These are phyloP conservation scores for Jamesozyma piceae DNA, from an alignment of 805 yeast genomes.

Conservation along the genomic window DNA sequence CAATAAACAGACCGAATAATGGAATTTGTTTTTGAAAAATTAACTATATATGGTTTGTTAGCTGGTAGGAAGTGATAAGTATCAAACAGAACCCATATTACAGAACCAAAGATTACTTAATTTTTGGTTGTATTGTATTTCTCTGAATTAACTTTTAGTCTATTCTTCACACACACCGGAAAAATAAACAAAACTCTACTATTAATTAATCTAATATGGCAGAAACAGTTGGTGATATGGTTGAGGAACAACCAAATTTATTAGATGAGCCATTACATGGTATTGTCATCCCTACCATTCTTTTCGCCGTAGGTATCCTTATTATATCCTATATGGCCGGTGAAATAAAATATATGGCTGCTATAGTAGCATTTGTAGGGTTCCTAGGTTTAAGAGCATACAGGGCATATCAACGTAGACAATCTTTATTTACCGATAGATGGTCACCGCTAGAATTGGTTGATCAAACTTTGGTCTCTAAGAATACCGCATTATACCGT, in stretches of 20 bases:
- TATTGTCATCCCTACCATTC: slow-evolving; percentile 56
- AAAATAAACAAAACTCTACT: too few species aligned
- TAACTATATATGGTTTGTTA: too few species aligned
- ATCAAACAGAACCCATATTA: too few species aligned
- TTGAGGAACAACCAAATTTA: slow-evolving; percentile 33
- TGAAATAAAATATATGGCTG: slow-evolving; percentile 26
- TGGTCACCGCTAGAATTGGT: slow-evolving; percentile 62
- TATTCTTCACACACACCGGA: too few species aligned
- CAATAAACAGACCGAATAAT: too few species aligned
- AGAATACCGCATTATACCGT: slow-evolving; percentile 62
- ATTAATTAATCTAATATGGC: neutral
- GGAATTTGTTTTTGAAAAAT: too few species aligned
- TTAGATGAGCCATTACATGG: slow-evolving; percentile 69
- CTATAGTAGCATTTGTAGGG: slow-evolving; percentile 33
- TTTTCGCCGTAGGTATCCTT: slow-evolving; percentile 51
- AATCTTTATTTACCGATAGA: slow-evolving; percentile 39
- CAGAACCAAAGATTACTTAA: too few species aligned
- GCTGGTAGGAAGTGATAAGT: too few species aligned
- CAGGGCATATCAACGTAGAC: slow-evolving; percentile 33
- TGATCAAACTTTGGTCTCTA: slow-evolving; percentile 65
- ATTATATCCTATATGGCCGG: slow-evolving; percentile 40
- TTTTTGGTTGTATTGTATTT: too few species aligned
- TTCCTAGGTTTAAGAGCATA: slow-evolving; percentile 29
- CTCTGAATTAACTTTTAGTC: too few species aligned
- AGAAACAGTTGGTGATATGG: neutral